These are phyloP conservation scores for Euphorbia peplus DNA, from an alignment of 345 rosid species.

Conservation along the genomic window DNA sequence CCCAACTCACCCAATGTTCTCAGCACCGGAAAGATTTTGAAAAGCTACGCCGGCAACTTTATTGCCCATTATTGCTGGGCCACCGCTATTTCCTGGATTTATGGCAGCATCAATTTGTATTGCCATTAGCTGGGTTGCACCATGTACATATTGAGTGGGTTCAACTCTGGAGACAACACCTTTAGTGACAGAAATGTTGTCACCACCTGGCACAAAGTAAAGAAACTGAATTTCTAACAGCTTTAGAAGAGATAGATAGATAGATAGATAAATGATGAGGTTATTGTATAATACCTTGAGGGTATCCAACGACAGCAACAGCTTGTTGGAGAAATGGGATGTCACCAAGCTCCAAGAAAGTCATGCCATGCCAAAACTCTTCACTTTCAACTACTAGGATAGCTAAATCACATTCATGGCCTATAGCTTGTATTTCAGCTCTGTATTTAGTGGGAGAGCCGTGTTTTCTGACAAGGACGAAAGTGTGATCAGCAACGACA, in stretches of 20 bases:
- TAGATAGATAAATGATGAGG: neutral
- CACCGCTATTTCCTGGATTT: constrained; percentile 90
- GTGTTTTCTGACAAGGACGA: constrained; percentile 80
- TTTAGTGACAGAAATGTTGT: constrained; percentile 91
- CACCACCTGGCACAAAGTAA: constrained; percentile 59
- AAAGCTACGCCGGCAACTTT: constrained; percentile 90
- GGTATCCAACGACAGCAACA: constrained; percentile 85
- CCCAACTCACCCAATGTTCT: constrained; percentile 78
- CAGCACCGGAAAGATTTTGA: constrained; percentile 89
- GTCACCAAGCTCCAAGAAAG: constrained; percentile 68
- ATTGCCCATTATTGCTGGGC: constrained; percentile 85
- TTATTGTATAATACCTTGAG: constrained; percentile 60
- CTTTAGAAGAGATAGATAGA: too few relatives aligned
- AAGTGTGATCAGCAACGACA: constrained; percentile 80
- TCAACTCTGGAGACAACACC: constrained; percentile 96
- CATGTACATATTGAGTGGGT: constrained; percentile 82
- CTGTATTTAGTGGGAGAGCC: constrained; percentile 69
- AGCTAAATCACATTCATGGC: constrained; percentile 87
- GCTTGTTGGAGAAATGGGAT: constrained; percentile 72
- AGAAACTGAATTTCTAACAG: neutral
- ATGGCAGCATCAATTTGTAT: constrained; percentile 96
- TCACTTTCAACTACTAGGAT: constrained; percentile 62
- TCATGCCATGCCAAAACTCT: constrained; percentile 62
- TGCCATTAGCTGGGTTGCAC: constrained; percentile 84
- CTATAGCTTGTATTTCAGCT: constrained; percentile 67